A percentile compares a stretch with the other conserved stretches of the same genome.
phyloP scores from a whole-genome alignment of 2,329 filamentous ascomycete genomes.

The Aspergillus sp. region DNA sequence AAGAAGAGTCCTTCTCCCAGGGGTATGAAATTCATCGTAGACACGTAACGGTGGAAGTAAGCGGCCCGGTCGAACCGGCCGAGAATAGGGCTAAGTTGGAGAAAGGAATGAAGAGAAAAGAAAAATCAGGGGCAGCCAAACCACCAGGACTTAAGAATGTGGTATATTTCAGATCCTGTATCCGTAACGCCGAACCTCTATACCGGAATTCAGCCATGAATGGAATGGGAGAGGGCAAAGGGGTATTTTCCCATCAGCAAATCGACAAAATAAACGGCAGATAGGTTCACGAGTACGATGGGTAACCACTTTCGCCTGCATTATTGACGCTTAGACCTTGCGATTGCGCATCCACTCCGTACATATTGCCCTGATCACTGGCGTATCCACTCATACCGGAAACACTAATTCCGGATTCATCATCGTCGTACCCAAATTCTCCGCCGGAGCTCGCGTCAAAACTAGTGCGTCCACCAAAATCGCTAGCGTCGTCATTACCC shows the following conservation, averaged over 20 bases:
- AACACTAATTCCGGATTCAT: constrained; percentile 38
- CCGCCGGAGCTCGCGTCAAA: constrained; percentile 47
- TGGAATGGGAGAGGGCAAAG: not conserved
- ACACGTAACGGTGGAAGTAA: constrained; percentile 18
- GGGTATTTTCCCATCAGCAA: not conserved
- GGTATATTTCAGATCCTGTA: constrained; percentile 18
- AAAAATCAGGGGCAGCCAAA: constrained; percentile 1
- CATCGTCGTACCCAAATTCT: constrained; percentile 45
- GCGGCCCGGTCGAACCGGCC: not conserved
- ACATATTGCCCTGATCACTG: constrained; percentile 33
- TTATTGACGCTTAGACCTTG: constrained; percentile 33
- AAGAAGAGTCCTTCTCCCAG: constrained; percentile 11
- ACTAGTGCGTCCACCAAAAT: constrained; percentile 65
- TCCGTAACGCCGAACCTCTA: constrained; percentile 24
- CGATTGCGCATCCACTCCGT: constrained; percentile 25
- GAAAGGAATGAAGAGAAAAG: constrained; percentile 4
- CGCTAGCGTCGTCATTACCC: constrained; percentile 56
- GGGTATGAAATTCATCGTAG: constrained; percentile 26
- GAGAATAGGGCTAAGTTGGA: constrained; percentile 7
- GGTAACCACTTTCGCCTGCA: constrained; percentile 26
- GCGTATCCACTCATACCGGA: constrained; percentile 38
- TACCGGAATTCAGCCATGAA: not conserved
- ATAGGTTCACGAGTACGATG: not conserved
- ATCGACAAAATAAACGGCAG: constrained; percentile 5
- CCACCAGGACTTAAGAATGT: not conserved